Evolutionary conservation across 306 rosid species (phyloP).

Genomic region (Morella rubra): DNA sequence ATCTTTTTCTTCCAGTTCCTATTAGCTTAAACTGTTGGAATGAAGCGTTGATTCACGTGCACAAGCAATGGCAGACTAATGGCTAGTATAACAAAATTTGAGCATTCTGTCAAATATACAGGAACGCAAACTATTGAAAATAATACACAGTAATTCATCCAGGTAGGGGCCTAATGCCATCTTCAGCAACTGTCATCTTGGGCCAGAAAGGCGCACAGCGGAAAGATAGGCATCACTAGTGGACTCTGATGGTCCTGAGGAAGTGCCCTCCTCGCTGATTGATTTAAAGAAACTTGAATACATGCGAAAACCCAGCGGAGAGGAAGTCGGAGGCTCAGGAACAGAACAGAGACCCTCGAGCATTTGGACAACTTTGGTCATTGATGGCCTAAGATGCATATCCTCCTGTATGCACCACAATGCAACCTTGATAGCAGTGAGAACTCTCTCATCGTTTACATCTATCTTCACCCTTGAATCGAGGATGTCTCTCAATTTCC

Average conservation of each 20-base stretch:
- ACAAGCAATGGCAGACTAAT: neutral
- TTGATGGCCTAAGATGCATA: slow-evolving; percentile 73
- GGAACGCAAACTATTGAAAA: slow-evolving; percentile 8
- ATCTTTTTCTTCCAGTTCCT: too few species aligned
- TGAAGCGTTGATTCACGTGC: too few species aligned
- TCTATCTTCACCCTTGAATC: slow-evolving; percentile 43
- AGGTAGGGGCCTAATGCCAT: neutral
- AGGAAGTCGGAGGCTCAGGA: slow-evolving; percentile 59
- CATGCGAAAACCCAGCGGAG: slow-evolving; percentile 58
- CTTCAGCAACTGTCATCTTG: slow-evolving; percentile 50
- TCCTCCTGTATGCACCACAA: slow-evolving; percentile 94
- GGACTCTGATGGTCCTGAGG: slow-evolving; percentile 74
- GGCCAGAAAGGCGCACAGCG: slow-evolving; percentile 79
- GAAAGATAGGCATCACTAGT: slow-evolving; percentile 69
- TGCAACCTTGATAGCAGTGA: slow-evolving; percentile 63
- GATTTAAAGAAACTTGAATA: slow-evolving; percentile 47
- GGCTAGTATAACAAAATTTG: slow-evolving; percentile 34
- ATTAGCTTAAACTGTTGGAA: too few species aligned
- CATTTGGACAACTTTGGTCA: slow-evolving; percentile 92
- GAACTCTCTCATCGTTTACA: slow-evolving; percentile 46
- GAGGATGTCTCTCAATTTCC: slow-evolving; percentile 50
- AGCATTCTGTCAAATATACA: slow-evolving; percentile 30
- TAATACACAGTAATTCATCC: slow-evolving; percentile 18
- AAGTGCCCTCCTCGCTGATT: slow-evolving; percentile 57
- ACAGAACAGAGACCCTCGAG: slow-evolving; percentile 70